Percentiles rank a stretch among this genome's conserved stretches.
These are phyloP conservation scores for Bacidia gigantensis DNA, from an alignment of 495 filamentous ascomycete genomes.

Conservation along the genomic window DNA sequence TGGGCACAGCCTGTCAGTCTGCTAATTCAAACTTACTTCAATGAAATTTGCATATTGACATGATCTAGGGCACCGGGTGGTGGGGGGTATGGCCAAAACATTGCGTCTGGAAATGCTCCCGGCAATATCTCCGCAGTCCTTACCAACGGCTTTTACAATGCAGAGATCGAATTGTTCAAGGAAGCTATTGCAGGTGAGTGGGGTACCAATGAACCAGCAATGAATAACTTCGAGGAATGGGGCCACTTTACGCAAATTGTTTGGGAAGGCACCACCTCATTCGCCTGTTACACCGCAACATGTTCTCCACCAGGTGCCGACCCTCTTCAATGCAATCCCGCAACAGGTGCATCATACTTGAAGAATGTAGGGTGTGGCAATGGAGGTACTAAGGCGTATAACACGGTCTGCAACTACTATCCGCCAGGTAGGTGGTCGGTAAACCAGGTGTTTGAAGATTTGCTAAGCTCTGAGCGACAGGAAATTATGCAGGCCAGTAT, in stretches of 20 bases:
- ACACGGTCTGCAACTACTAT: conserved; percentile 84
- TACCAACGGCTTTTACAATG: conserved; percentile 73
- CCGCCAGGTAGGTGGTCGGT: conserved; percentile 39
- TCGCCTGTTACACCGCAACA: conserved; percentile 58
- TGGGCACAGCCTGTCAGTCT: conserved; percentile 59
- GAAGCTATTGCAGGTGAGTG: conserved; percentile 11
- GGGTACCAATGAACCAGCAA: neutral
- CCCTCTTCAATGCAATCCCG: conserved; percentile 14
- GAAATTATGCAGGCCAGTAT: conserved; percentile 14
- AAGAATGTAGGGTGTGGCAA: conserved; percentile 34
- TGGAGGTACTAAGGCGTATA: conserved; percentile 38
- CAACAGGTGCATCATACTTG: conserved; percentile 19
- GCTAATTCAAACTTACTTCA: too few species aligned
- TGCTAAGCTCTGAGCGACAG: neutral
- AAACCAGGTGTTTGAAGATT: neutral
- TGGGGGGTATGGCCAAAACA: conserved; percentile 75
- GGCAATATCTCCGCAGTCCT: conserved; percentile 47
- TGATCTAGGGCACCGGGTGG: conserved; percentile 34
- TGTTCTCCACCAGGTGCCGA: conserved; percentile 29
- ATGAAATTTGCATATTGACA: too few species aligned
- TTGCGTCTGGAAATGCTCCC: conserved; percentile 34
- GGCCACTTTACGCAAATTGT: conserved; percentile 88
- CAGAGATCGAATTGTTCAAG: conserved; percentile 45
- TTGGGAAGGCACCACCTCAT: conserved; percentile 55
- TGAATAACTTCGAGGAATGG: conserved; percentile 28